A percentile compares a stretch with the other conserved stretches of the same genome.
phyloP scores from a whole-genome alignment of 1,139 yeast genomes.

The Magnusiomyces starmeri region DNA sequence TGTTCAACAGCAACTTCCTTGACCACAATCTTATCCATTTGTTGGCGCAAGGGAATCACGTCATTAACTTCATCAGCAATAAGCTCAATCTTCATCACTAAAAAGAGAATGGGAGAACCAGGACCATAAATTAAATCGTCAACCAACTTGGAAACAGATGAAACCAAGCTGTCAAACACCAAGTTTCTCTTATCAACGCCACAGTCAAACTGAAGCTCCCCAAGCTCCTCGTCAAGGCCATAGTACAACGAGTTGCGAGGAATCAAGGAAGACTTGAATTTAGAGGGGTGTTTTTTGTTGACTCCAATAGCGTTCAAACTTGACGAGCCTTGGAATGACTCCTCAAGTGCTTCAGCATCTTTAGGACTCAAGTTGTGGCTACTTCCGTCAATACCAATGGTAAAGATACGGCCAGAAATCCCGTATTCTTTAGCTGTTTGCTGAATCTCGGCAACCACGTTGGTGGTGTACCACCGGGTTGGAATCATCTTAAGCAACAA shows the following conservation, averaged over 20 bases:
- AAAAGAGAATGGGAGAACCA: background rate
- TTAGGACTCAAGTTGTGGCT: background rate
- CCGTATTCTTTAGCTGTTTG: conserved; percentile 12
- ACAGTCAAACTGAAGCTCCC: conserved; percentile 2
- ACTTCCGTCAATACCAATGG: conserved; percentile 4
- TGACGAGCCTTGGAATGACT: background rate
- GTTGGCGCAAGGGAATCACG: background rate
- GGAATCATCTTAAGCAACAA: conserved; percentile 13
- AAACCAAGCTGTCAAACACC: conserved; percentile 4
- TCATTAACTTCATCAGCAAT: background rate
- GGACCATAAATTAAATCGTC: conserved; percentile 4
- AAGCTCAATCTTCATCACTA: background rate
- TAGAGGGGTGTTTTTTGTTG: background rate
- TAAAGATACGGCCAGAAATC: conserved; percentile 12
- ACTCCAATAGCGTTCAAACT: background rate
- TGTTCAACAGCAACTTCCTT: background rate
- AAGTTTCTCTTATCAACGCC: background rate
- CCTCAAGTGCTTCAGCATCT: background rate
- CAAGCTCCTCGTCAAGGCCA: conserved; percentile 3
- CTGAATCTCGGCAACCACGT: conserved; percentile 12
- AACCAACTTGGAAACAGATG: background rate
- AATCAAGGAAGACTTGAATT: background rate
- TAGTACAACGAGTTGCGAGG: background rate
- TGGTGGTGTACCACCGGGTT: conserved; percentile 13
- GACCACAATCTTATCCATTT: conserved; percentile 1